Evolutionary conservation across 352 stramenopile genomes (phyloP).

Genomic region (Peronospora farinosa): DNA sequence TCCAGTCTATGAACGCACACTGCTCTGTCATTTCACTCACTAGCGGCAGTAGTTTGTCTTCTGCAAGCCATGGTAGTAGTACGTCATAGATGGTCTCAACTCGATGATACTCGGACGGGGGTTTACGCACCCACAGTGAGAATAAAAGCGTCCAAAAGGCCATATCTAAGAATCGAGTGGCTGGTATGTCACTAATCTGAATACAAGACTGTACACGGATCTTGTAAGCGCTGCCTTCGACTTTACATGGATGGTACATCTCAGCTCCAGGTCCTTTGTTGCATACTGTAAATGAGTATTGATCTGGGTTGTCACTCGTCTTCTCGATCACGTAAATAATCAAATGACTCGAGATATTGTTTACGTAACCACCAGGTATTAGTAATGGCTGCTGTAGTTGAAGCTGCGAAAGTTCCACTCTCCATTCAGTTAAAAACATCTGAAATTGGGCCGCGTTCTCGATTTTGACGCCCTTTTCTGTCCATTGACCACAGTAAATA

Average conservation of each 20-base stretch:
- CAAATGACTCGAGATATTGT: conserved; percentile 59
- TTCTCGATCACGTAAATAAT: conserved; percentile 85
- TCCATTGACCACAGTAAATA: conserved; percentile 41
- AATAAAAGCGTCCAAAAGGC: conserved; percentile 82
- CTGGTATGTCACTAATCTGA: conserved; percentile 54
- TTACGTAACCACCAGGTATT: conserved; percentile 73
- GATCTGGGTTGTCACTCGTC: conserved; percentile 23
- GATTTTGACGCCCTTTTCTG: conserved; percentile 52
- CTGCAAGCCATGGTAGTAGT: conserved; percentile 79
- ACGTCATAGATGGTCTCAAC: conserved; percentile 87
- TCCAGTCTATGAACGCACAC: conserved; percentile 22
- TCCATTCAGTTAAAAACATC: conserved; percentile 63
- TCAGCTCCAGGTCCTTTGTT: conserved; percentile 84
- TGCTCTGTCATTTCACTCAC: conserved; percentile 33
- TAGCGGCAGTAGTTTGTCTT: conserved; percentile 63
- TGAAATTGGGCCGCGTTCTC: conserved; percentile 60
- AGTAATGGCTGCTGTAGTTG: conserved; percentile 43
- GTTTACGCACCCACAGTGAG: conserved; percentile 80
- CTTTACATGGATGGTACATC: conserved; percentile 66
- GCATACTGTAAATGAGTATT: conserved; percentile 81
- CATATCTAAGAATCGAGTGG: conserved; percentile 69
- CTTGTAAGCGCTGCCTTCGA: conserved; percentile 32
- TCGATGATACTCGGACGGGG: conserved; percentile 81
- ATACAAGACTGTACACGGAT: conserved; percentile 76
- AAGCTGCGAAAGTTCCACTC: conserved; percentile 42